A percentile compares a stretch with the other conserved stretches of the same genome.
These are phyloP conservation scores for Viridothelium virens DNA, from an alignment of 495 filamentous ascomycete genomes.

Conservation along the genomic window DNA sequence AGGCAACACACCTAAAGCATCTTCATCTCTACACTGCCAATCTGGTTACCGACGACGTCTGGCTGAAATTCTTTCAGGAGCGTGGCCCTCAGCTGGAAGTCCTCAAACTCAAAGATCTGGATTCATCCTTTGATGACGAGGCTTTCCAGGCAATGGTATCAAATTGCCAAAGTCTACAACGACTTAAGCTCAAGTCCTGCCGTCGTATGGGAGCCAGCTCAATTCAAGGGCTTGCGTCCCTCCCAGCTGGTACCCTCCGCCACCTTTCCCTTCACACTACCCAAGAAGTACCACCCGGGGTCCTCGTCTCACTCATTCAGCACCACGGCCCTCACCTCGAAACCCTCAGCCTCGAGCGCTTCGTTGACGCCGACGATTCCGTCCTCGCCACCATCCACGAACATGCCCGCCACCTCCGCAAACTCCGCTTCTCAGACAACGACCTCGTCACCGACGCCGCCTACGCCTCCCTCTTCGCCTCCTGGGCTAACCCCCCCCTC, in stretches of 20 bases:
- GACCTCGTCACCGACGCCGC: slow-evolving; percentile 63
- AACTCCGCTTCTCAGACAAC: slow-evolving; percentile 72
- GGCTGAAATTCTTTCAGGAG: slow-evolving; percentile 55
- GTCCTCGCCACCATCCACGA: slow-evolving; percentile 52
- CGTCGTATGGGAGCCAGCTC: slow-evolving; percentile 43
- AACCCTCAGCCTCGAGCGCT: slow-evolving; percentile 62
- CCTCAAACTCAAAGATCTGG: slow-evolving; percentile 59
- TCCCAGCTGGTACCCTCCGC: slow-evolving; percentile 48
- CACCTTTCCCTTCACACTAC: slow-evolving; percentile 64
- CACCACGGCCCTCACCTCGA: slow-evolving; percentile 52
- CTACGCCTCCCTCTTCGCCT: slow-evolving; percentile 60
- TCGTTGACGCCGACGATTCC: slow-evolving; percentile 36
- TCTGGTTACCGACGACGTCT: slow-evolving; percentile 62
- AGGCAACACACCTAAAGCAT: slow-evolving; percentile 52
- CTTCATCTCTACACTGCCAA: slow-evolving; percentile 70
- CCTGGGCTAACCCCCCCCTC: slow-evolving; percentile 66
- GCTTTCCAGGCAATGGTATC: slow-evolving; percentile 48
- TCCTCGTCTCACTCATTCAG: slow-evolving; percentile 53
- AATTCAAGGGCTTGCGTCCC: slow-evolving; percentile 45
- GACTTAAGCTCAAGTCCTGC: slow-evolving; percentile 64
- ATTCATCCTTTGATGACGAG: slow-evolving; percentile 66
- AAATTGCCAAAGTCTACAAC: slow-evolving; percentile 55
- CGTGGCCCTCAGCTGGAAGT: slow-evolving; percentile 56
- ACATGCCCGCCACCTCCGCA: slow-evolving; percentile 57
- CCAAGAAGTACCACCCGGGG: slow-evolving; percentile 45